Evolutionary conservation across 2,329 filamentous ascomycete genomes (phyloP), one percentile per base, ranked within the genome.

Genomic region (Mycocentrospora acerina): DNA sequence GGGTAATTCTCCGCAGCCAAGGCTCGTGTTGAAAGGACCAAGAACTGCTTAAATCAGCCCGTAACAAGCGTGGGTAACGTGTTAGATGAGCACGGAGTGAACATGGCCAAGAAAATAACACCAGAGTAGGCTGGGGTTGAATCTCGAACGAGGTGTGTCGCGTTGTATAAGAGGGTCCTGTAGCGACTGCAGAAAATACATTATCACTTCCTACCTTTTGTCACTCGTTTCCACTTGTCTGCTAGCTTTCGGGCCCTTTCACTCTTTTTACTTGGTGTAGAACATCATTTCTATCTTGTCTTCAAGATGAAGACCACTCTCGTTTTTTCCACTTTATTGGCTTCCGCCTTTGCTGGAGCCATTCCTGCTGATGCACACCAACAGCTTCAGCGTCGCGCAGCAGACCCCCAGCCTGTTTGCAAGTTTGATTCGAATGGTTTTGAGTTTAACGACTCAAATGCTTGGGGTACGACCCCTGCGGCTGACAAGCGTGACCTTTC

Each of bases 301-400:
- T 24, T 28, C 36, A 42, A 25, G 8, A 49, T 59, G 55, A 57
- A 57, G 40, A 40, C 44, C 32, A 35, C 51, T 14, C 32, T 56
- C 39, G 46, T 38, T 40, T 24, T 57, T 25, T 55, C 51, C 11
- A 33, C 50, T 17, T 32, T 57, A 18, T 36, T 47, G n/a, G 32
- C 47, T 11, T 37, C 41, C n/a, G 32, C 35, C 5, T 29, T 49
- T 16, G 48, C 46, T 10, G 44, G 41, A 12, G 37, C 44, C 11
- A 47, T 53, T 24, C 49, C 49, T 12, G 40, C 28, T 19, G 32
- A 40, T 10, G 36, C 40, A 17, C 45, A 48, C 24, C 31, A 40
- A 2, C 30, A 45, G 13, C 42, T 49, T 14, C 40, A 45, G 17
- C 44, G 42, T 28, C 50, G 46, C 37, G 38, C 34, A 15, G 46